Percentiles rank a stretch among this genome's conserved stretches.
These are phyloP conservation scores for Orbilia javanica DNA, from an alignment of 2,329 filamentous ascomycete species.

Conservation along the genomic window DNA sequence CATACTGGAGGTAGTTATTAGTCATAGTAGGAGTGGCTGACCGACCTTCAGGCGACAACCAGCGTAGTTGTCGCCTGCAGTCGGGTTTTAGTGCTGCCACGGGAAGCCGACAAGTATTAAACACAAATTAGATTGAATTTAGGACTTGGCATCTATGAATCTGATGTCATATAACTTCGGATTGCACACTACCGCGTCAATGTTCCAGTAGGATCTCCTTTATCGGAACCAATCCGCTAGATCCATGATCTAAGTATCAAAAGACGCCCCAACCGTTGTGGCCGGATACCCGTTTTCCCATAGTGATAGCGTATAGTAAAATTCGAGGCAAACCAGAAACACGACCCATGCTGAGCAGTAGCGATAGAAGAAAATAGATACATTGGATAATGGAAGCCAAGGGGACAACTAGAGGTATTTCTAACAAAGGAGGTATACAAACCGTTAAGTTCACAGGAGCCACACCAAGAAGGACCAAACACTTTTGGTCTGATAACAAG, in stretches of 20 bases:
- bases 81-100: no score
- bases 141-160: no score
- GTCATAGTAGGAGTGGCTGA: no score
- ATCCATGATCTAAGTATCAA: not conserved
- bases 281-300: not conserved
- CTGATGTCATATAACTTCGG: no score
- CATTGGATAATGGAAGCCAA: not conserved
- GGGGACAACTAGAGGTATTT: constrained; percentile 10
- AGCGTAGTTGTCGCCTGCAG: no score
- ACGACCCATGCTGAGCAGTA: constrained; percentile 46
- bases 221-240: no score
- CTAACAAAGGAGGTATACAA: constrained; percentile 43
- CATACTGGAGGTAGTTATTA: constrained; percentile 47
- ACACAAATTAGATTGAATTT: no score
- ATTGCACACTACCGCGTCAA: no score
- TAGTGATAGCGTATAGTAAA: constrained; percentile 28
- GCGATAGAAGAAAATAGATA: constrained; percentile 39
- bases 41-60: no score
- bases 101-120: no score
- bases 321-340: constrained; percentile 36
- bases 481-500: not conserved
- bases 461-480: not conserved
- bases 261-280: not conserved
- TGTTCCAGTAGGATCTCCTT: no score
- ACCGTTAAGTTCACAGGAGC: constrained; percentile 18